Conservation (phyloP, 1,139 yeast genomes). For the Diutina catenulata region DNA sequence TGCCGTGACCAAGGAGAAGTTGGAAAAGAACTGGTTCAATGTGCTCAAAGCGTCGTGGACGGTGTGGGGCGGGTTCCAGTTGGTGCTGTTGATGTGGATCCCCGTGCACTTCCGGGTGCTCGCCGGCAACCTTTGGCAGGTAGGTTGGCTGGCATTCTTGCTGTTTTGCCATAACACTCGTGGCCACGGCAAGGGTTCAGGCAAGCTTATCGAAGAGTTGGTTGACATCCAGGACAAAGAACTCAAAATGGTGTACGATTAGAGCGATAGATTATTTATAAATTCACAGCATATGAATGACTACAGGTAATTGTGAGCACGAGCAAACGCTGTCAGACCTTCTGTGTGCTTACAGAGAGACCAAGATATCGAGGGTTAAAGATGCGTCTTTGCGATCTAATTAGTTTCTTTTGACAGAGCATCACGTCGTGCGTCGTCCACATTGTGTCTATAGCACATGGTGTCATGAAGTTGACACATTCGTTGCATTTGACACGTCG, state of each 20-base stretch:
- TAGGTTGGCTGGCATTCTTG: conserved; percentile 35
- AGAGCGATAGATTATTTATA: not conserved
- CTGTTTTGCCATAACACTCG: conserved; percentile 31
- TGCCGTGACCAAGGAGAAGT: conserved; percentile 21
- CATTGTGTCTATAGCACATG: too few relatives aligned
- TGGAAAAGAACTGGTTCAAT: conserved; percentile 30
- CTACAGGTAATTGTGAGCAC: too few relatives aligned
- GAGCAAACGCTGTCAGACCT: too few relatives aligned
- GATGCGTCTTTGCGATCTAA: too few relatives aligned
- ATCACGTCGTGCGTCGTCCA: too few relatives aligned
- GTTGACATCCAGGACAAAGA: conserved; percentile 27
- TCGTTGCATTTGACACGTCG: too few relatives aligned
- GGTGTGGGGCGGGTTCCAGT: conserved; percentile 34
- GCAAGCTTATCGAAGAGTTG: conserved; percentile 24
- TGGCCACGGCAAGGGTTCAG: conserved; percentile 35
- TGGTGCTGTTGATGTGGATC: conserved; percentile 24
- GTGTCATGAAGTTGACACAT: too few relatives aligned
- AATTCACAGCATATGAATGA: not conserved
- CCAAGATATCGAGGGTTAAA: not conserved
- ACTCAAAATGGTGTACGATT: conserved; percentile 19
- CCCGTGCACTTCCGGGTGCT: conserved; percentile 33
- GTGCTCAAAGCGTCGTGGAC: conserved; percentile 31
- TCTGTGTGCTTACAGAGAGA: too few relatives aligned
- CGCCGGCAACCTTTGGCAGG: conserved; percentile 28
- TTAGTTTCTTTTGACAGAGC: too few relatives aligned